Conservation (phyloP, 345 rosid species). For the Sisymbrium altissimum region DNA sequence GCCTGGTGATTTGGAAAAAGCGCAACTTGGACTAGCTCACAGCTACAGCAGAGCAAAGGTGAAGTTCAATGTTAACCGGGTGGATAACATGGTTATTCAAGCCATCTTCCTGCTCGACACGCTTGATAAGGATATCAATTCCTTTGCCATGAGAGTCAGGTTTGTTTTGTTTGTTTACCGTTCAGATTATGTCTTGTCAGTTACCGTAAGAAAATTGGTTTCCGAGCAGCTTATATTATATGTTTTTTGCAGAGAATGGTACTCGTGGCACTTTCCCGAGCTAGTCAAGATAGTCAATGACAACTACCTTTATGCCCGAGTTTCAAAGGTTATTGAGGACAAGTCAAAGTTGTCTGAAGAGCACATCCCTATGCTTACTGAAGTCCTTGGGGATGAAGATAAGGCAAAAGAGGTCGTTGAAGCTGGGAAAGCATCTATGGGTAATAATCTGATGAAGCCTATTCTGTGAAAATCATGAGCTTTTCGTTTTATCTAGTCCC, state of each 20-base stretch:
- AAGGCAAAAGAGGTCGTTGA: slow-evolving; percentile 85
- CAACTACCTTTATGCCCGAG: slow-evolving; percentile 79
- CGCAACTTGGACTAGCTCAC: slow-evolving; percentile 93
- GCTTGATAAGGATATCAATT: slow-evolving; percentile 86
- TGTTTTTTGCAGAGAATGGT: slow-evolving; percentile 80
- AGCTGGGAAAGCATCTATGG: slow-evolving; percentile 98
- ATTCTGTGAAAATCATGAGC: background rate
- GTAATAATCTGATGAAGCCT: slow-evolving; percentile 36
- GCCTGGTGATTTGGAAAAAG: slow-evolving; percentile 90
- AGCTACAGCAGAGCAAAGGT: slow-evolving; percentile 97
- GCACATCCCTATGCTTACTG: slow-evolving; percentile 55
- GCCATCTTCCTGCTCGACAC: slow-evolving; percentile 86
- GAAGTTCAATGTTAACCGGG: slow-evolving; percentile 90
- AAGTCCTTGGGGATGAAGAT: slow-evolving; percentile 85
- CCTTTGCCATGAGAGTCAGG: slow-evolving; percentile 95
- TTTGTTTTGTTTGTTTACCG: slow-evolving; percentile 30
- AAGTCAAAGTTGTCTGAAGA: slow-evolving; percentile 69
- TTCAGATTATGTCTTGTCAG: background rate
- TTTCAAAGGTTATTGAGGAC: slow-evolving; percentile 67
- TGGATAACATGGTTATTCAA: slow-evolving; percentile 94
- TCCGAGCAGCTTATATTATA: background rate
- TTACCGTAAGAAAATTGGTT: background rate
- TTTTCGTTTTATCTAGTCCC: background rate
- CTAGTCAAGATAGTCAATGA: slow-evolving; percentile 89
- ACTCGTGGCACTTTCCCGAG: slow-evolving; percentile 98